phyloP scores from a whole-genome alignment of 805 yeast species.

The Candida suzukii region DNA sequence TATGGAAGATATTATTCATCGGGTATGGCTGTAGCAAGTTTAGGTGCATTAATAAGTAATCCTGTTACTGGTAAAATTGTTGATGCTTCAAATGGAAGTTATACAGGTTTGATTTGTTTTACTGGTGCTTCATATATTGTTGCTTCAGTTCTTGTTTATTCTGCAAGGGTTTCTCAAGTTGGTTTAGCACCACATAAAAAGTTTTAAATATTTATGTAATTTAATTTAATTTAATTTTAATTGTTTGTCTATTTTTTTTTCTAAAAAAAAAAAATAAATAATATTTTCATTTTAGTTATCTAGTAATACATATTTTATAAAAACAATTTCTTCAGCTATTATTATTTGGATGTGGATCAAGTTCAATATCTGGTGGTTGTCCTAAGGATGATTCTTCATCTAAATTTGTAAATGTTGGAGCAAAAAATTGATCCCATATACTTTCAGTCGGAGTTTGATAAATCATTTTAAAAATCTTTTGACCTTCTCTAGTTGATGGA shows the following conservation, averaged over 20 bases:
- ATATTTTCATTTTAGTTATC: too few relatives aligned
- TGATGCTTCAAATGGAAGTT: neutral
- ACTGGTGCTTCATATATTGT: neutral
- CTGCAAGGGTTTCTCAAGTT: too few relatives aligned
- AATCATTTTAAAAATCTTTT: constrained; percentile 51
- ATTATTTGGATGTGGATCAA: neutral
- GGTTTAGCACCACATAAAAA: too few relatives aligned
- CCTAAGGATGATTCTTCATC: too few relatives aligned
- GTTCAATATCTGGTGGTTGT: too few relatives aligned
- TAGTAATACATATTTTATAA: too few relatives aligned
- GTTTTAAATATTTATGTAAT: too few relatives aligned
- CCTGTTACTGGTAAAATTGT: neutral
- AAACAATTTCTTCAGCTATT: neutral
- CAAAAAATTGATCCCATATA: constrained; percentile 63
- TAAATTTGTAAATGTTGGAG: constrained; percentile 12
- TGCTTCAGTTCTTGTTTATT: too few relatives aligned
- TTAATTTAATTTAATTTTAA: too few relatives aligned
- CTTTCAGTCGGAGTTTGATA: constrained; percentile 58
- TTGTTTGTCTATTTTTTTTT: too few relatives aligned
- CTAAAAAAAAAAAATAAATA: too few relatives aligned
- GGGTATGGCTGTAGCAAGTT: neutral
- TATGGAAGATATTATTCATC: constrained; percentile 30
- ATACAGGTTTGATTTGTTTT: neutral
- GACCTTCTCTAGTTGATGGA: constrained; percentile 36
- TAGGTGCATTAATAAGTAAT: constrained; percentile 2